phyloP scores from a whole-genome alignment of 352 stramenopile genomes.

The Pythium apleroticum region DNA sequence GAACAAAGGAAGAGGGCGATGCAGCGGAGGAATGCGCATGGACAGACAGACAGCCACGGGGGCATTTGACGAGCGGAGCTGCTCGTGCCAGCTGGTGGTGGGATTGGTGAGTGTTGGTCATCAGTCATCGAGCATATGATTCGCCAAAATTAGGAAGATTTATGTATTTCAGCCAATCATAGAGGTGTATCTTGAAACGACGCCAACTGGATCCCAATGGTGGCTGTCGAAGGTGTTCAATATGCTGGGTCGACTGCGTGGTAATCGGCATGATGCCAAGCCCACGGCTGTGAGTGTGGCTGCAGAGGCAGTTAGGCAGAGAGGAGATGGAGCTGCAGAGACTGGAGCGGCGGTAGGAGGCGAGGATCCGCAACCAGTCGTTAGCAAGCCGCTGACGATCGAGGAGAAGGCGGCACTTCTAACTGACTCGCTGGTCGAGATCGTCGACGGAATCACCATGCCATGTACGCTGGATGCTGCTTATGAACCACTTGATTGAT shows the following conservation, averaged over 20 bases:
- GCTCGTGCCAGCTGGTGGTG: neutral
- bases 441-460: constrained; percentile 11
- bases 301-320: neutral
- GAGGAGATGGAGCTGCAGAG: neutral
- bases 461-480: constrained; percentile 32
- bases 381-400: constrained; percentile 15
- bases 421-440: constrained; percentile 9
- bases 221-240: neutral
- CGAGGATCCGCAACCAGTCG: neutral
- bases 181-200: neutral
- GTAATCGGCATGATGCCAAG: neutral
- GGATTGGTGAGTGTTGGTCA: neutral
- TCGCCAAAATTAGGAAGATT: neutral
- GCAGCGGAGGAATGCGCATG: neutral
- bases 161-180: constrained; percentile 12
- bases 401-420: constrained; percentile 17
- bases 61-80: neutral
- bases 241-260: constrained; percentile 17
- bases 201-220: neutral
- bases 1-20: no score
- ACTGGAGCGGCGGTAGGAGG: neutral
- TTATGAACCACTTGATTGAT: neutral
- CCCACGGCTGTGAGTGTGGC: neutral
- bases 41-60: neutral
- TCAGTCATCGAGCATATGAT: neutral